phyloP scores from a whole-genome alignment of 345 rosid genomes.

The Corymbia maculata region DNA sequence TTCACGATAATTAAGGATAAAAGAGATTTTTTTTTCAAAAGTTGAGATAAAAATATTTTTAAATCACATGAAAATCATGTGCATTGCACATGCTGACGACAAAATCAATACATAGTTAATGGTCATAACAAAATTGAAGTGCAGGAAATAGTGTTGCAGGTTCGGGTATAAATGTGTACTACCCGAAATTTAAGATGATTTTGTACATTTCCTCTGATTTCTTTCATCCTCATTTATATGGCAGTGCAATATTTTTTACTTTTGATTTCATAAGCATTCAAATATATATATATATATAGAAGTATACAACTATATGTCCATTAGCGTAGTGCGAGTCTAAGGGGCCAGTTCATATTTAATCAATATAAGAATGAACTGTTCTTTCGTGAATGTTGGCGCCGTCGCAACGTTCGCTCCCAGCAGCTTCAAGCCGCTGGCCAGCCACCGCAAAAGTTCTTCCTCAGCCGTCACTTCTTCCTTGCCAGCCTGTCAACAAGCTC shows the following conservation, averaged over 20 bases:
- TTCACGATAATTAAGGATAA: too few relatives aligned
- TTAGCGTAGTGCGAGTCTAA: not conserved
- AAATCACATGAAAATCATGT: not conserved
- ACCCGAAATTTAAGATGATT: not conserved
- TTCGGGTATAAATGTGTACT: not conserved
- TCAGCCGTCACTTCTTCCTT: too few relatives aligned
- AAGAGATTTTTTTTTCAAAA: too few relatives aligned
- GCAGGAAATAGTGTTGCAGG: too few relatives aligned
- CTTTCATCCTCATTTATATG: not conserved
- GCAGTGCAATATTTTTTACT: not conserved
- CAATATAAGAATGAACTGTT: not conserved
- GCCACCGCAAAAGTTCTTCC: too few relatives aligned
- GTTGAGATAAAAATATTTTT: too few relatives aligned
- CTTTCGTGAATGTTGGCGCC: too few relatives aligned
- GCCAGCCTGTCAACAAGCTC: too few relatives aligned
- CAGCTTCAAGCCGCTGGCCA: not conserved
- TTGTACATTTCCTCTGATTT: not conserved
- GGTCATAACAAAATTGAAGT: not conserved
- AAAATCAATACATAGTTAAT: not conserved
- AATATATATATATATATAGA: too few relatives aligned
- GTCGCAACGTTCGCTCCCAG: too few relatives aligned
- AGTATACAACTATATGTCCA: not conserved
- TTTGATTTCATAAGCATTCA: not conserved
- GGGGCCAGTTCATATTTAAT: not conserved
- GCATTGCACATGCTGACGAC: not conserved